Evolutionary conservation across 2,329 filamentous ascomycete species (phyloP).

Genomic region (Diaporthe australafricana): DNA sequence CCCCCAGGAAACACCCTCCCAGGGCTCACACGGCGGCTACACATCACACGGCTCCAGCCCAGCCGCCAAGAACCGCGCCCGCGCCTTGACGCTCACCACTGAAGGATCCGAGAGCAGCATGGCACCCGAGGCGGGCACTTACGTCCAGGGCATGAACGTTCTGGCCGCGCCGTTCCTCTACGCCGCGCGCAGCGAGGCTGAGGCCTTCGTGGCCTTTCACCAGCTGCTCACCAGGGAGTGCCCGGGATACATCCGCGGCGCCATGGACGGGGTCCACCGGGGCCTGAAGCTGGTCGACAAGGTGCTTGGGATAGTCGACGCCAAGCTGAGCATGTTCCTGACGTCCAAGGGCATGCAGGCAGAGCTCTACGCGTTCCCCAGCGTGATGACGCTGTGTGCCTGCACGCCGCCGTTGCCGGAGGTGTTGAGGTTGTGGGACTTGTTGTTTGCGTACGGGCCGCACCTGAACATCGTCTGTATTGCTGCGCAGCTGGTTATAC

Average conservation of each 20-base stretch:
- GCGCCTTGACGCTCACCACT: conserved; percentile 70
- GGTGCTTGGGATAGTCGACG: conserved; percentile 90
- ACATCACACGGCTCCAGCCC: conserved; percentile 56
- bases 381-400: conserved; percentile 92
- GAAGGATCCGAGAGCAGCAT: conserved; percentile 71
- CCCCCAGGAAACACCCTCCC: conserved; percentile 49
- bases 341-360: conserved; percentile 89
- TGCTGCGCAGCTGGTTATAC: conserved; percentile 91
- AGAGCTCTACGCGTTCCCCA: conserved; percentile 96
- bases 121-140: conserved; percentile 79
- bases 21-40: conserved; percentile 39
- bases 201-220: conserved; percentile 93
- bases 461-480: conserved; percentile 97
- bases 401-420: conserved; percentile 96
- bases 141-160: conserved; percentile 99
- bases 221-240: conserved; percentile 88
- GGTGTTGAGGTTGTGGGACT: conserved; percentile 95
- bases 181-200: conserved; percentile 91
- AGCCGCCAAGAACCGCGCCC: conserved; percentile 62
- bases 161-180: conserved; percentile 96
- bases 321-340: conserved; percentile 86
- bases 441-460: conserved; percentile 93
- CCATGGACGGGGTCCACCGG: conserved; percentile 97
- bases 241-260: conserved; percentile 92
- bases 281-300: conserved; percentile 92